Evolutionary conservation across 352 stramenopile genomes (phyloP).

Genomic region (Phytophthora constricta): DNA sequence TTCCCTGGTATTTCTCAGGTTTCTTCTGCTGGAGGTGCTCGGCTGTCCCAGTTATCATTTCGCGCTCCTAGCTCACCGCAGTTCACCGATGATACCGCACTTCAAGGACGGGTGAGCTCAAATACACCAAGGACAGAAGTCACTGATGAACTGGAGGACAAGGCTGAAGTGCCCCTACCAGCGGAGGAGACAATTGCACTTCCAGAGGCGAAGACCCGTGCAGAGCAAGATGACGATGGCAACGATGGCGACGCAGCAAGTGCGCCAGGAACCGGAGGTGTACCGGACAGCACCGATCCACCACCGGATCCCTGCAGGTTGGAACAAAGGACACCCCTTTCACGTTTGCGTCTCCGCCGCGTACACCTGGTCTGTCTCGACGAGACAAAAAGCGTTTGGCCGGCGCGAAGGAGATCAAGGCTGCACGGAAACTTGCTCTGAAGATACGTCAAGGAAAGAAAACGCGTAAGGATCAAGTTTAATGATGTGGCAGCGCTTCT

Average conservation of each 20-base stretch:
- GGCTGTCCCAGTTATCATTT: no score
- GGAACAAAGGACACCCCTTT: not conserved
- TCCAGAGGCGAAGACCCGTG: no score
- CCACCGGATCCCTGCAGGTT: not conserved
- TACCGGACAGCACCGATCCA: not conserved
- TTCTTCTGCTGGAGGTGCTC: not conserved
- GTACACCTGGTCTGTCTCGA: not conserved
- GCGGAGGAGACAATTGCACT: no score
- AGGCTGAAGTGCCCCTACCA: no score
- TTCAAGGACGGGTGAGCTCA: no score
- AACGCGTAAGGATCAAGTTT: not conserved
- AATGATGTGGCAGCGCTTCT: constrained; percentile 1
- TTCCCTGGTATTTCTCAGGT: not conserved
- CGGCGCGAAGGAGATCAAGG: not conserved
- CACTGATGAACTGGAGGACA: no score
- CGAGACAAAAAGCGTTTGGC: not conserved
- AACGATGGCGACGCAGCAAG: no score
- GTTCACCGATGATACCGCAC: no score
- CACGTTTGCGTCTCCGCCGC: not conserved
- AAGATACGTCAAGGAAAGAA: not conserved
- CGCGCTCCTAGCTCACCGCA: no score
- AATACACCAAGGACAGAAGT: no score
- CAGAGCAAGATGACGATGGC: not conserved
- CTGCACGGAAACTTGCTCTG: not conserved
- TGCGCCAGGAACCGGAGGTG: not conserved